Evolutionary conservation across 176 grass and related monocot species (phyloP), one percentile per base, ranked within the genome.

Genomic region (Bolboschoenus planiculmis): DNA sequence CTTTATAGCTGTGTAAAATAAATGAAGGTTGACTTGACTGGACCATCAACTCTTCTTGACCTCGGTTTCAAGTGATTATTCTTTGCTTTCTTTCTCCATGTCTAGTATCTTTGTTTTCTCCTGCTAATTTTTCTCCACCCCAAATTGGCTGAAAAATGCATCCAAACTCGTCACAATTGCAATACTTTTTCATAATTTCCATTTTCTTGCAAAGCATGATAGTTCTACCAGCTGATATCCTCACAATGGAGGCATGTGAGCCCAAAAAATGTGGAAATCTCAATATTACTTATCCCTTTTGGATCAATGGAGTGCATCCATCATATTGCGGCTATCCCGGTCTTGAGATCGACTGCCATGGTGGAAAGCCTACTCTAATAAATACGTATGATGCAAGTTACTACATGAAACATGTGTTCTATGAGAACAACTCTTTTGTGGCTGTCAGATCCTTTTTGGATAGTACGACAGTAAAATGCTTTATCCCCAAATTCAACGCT

Each of bases 241-340:
- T 42, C 21, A n/a, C 10, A 13, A 81, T 77, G 78, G 7, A 46
- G 3, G 56, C n/a, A 1, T 93, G 86, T 20, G 64, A 73, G 72
- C 83, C 75, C 54, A 39, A 18, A 85, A 11, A 37, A 9, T 88
- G 91, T 65, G 88, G 88, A n/a, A 30, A 71, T 71, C 7, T 93
- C 20, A 81, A 23, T 1, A 42, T 93, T 20, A 55, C 13, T 5
- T 90, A 93, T 78, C 91, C 91, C 20, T 93, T 93, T 78, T 93
- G 91, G 91, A 61, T 86, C 76, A 21, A 11, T 51, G 46, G 36
- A 35, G 33, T 3, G 9, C 20, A 68, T 77, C 9, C 33, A 78
- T 55, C 85, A 23, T 63, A 85, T 56, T 85, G 89, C 20, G 85
- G 89, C n/a, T 72, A 78, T 5, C 85, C 89, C 16, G 27, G 54